A percentile compares a stretch with the other conserved stretches of the same genome.
These are phyloP conservation scores for Solanum acaule DNA, from an alignment of 257 asterid species.

Conservation along the genomic window DNA sequence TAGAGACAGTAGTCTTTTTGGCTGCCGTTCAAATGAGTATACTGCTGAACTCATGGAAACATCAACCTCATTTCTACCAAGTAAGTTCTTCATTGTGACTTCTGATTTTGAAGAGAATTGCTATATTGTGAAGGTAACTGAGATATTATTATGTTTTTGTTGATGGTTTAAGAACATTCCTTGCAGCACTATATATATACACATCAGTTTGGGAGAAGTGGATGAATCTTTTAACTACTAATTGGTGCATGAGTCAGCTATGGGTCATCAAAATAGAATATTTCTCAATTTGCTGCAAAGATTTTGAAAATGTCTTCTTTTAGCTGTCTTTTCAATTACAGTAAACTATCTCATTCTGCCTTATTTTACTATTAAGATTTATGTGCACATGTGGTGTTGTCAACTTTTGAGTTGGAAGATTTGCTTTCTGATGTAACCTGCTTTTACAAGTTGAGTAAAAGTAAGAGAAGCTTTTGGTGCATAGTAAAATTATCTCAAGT, in stretches of 20 bases:
- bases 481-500: background rate
- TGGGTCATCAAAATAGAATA: background rate
- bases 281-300: background rate
- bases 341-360: too few relatives aligned
- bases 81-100: conserved; percentile 1
- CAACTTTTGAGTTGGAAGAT: background rate
- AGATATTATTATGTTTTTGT: background rate
- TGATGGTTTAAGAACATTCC: background rate
- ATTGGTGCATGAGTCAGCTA: conserved; percentile 3
- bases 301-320: background rate
- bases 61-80: background rate
- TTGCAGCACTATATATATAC: conserved; percentile 11
- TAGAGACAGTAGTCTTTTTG: background rate
- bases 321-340: too few relatives aligned
- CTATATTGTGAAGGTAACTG: background rate
- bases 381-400: background rate
- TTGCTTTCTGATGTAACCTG: background rate
- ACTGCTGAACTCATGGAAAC: background rate
- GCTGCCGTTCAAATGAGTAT: background rate
- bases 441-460: background rate
- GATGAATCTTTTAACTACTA: background rate
- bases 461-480: background rate
- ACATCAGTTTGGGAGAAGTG: too few relatives aligned
- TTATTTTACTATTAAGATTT: background rate
- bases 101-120: background rate